Percentiles rank a stretch among this genome's conserved stretches.
phyloP scores from a whole-genome alignment of 2,329 filamentous ascomycete species.

The Dryadomyces quercivorus region DNA sequence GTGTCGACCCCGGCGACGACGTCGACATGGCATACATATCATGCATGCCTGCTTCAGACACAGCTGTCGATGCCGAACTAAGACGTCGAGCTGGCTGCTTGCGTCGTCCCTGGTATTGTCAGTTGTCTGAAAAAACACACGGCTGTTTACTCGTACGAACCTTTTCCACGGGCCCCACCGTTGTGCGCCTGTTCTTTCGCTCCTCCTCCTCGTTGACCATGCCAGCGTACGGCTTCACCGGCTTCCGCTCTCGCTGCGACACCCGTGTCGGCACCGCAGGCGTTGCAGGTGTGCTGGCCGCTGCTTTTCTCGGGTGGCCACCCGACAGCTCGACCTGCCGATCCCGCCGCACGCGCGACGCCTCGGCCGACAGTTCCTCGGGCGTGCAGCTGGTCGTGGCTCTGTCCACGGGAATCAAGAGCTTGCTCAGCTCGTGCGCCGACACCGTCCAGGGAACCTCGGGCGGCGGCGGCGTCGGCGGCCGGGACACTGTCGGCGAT shows the following conservation, averaged over 20 bases:
- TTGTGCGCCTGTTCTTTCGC: constrained; percentile 44
- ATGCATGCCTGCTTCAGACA: constrained; percentile 16
- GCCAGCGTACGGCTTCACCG: constrained; percentile 34
- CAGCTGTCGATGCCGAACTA: constrained; percentile 32
- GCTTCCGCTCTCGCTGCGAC: constrained; percentile 62
- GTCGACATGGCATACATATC: neutral
- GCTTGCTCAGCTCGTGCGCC: constrained; percentile 68
- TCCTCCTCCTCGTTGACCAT: constrained; percentile 36
- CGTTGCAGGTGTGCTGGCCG: constrained; percentile 13
- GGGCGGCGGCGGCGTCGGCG: constrained; percentile 58
- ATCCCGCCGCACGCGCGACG: constrained; percentile 50
- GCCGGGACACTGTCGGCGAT: constrained; percentile 22
- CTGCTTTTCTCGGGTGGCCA: constrained; percentile 13
- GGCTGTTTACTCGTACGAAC: no score
- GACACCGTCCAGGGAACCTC: constrained; percentile 78
- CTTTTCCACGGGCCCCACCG: constrained; percentile 29
- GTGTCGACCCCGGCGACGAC: constrained; percentile 7
- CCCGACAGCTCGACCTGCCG: constrained; percentile 40
- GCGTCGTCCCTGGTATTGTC: constrained; percentile 7
- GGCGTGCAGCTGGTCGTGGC: constrained; percentile 64
- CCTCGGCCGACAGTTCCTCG: constrained; percentile 66
- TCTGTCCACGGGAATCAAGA: constrained; percentile 66
- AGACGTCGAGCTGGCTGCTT: constrained; percentile 32
- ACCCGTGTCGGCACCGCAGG: constrained; percentile 44
- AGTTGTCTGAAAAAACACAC: no score